phyloP scores from a whole-genome alignment of 768 basidiomycete species.

The Serpula lacrymans region DNA sequence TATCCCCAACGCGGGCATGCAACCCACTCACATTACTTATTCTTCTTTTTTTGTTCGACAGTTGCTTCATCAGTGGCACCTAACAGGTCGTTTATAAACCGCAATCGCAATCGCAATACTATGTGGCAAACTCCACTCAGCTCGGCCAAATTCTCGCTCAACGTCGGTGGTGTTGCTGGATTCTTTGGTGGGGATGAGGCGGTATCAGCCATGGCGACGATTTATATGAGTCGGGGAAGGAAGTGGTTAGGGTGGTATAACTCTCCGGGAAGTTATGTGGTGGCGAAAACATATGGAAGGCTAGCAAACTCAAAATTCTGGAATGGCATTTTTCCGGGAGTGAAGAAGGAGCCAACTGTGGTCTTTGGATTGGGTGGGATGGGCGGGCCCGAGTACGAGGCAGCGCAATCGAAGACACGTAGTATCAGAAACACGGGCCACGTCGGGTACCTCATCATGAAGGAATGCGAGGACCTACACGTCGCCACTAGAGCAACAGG shows the following conservation, averaged over 20 bases:
- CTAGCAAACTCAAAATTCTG: slow-evolving; percentile 25
- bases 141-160: slow-evolving; percentile 13
- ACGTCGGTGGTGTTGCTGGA: slow-evolving; percentile 30
- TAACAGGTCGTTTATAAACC: no score
- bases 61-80: no score
- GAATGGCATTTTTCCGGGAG: slow-evolving; percentile 30
- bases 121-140: slow-evolving; percentile 12
- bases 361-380: slow-evolving; percentile 27
- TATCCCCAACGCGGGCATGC: no score
- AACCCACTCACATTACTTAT: no score
- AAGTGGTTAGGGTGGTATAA: slow-evolving; percentile 36
- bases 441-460: slow-evolving; percentile 18
- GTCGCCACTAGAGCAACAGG: no score
- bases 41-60: no score
- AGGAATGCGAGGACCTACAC: no score
- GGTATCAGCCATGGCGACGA: slow-evolving; percentile 33
- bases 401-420: slow-evolving; percentile 25
- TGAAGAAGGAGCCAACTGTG: slow-evolving; percentile 19
- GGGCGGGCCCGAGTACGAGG: slow-evolving; percentile 23
- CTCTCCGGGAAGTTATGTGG: slow-evolving; percentile 31
- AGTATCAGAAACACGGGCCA: slow-evolving; percentile 24
- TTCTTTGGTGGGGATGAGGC: slow-evolving; percentile 38
- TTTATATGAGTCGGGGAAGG: slow-evolving; percentile 28
- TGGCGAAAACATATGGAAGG: slow-evolving; percentile 30
- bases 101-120: no score